A percentile compares a stretch with the other conserved stretches of the same genome.
Conservation (phyloP, 371 early-diverging fungal genomes). For the Blastocladiella emersonii region DNA sequence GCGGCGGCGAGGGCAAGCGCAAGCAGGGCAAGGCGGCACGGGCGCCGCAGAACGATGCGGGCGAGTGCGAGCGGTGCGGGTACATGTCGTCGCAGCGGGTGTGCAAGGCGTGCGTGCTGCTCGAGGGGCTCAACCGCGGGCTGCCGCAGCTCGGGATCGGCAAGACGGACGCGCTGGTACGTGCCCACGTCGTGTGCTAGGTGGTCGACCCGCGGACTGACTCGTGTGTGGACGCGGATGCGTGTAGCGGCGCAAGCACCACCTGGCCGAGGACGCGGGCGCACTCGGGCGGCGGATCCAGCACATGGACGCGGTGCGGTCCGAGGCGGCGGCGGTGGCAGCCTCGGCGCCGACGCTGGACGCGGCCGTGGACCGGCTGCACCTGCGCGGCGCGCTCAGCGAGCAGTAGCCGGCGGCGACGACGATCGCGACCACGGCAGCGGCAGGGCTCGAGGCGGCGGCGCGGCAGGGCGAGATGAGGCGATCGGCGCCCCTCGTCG, state of each 20-base stretch:
- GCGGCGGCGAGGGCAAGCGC: constrained; percentile 45
- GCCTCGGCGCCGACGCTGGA: too few species aligned
- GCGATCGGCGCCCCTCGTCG: too few species aligned
- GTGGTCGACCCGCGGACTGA: neutral
- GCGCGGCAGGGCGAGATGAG: too few species aligned
- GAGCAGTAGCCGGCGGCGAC: too few species aligned
- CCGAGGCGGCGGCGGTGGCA: neutral
- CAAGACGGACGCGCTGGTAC: constrained; percentile 9
- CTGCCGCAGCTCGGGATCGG: constrained; percentile 42
- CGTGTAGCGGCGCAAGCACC: neutral
- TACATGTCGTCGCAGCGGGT: constrained; percentile 81
- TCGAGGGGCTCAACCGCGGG: constrained; percentile 86
- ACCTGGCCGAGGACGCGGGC: neutral
- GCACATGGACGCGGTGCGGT: neutral
- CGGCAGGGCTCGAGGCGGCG: too few species aligned
- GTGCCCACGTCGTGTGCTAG: neutral
- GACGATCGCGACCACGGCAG: too few species aligned
- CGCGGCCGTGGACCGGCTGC: too few species aligned
- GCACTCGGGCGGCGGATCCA: neutral
- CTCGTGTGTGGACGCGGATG: neutral
- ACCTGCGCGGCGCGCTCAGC: too few species aligned
- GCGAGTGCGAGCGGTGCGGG: constrained; percentile 75
- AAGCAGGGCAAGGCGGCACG: too few species aligned
- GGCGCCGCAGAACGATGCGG: constrained; percentile 9
- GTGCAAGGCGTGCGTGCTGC: constrained; percentile 87